Evolutionary conservation across 2,329 filamentous ascomycete genomes (phyloP), one percentile per base, ranked within the genome.

Genomic region (Bimuria novae-zelandiae): DNA sequence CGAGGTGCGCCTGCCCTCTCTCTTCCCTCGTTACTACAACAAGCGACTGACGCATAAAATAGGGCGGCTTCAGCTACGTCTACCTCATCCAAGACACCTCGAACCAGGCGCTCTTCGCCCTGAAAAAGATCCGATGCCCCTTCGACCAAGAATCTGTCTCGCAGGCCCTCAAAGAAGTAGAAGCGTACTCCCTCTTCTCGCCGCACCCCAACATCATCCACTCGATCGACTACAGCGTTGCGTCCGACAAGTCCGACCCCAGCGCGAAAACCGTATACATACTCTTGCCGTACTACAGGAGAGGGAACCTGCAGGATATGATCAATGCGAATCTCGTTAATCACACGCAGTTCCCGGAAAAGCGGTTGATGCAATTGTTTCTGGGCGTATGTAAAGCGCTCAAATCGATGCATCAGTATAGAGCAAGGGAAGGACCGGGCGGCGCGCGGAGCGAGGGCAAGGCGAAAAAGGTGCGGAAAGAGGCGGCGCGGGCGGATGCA

Each of bases 311-410:
- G 32, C 94, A 99, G 77, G 94, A 99, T 76, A 89, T 95, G 71
- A 97, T 99, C 80, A 99, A 99, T 75, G 93, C 94, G 59, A 99
- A 99, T 76, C 80, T 97, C 49, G 93, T 99, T 75, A 97, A 97
- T 75, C 91, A 96, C 72, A 90, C 89, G 32, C 83, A 82, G 46
- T 97, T 99, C 67, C 92, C 93, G 0, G 93, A 97, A 78, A 84
- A 87, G 71, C 83, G 88, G 65, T 80, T 99, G 57, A 93, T 97
- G 92, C 80, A 87, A 53, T 76, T 99, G 54, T 97, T 99, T 73
- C 78, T 97, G 36, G 94, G 94, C 14, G 92, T 99, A 2, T 97
- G 93, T 73, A 86, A 86, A 66, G 94, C 91, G 37, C 77, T 99
- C 54, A 88, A 88, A 70, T 85, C 88, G 30, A 97, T 99, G 91